Evolutionary conservation across 108 stramenopile genomes (phyloP).

Genomic region (Asterionellopsis glacialis): DNA sequence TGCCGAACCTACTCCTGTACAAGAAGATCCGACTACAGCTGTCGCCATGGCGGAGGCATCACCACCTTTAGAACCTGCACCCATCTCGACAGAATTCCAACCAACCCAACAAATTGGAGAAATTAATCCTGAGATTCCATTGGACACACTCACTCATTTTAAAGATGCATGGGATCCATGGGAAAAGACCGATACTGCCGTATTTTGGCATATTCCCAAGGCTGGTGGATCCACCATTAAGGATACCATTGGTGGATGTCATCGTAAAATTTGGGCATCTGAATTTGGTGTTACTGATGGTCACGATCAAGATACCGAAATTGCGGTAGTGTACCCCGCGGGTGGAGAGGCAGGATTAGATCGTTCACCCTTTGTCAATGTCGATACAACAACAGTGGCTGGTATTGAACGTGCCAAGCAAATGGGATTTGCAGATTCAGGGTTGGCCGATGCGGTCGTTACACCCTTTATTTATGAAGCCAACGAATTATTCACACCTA

Average conservation of each 20-base stretch:
- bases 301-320: conserved; percentile 38
- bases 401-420: conserved; percentile 43
- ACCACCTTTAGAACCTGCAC: no score
- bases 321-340: conserved; percentile 45
- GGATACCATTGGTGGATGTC: conserved; percentile 45
- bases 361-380: conserved; percentile 51
- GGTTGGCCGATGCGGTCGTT: conserved; percentile 48
- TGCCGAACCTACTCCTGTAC: no score
- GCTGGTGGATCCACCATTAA: conserved; percentile 47
- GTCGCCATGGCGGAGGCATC: no score
- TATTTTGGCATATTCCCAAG: conserved; percentile 55
- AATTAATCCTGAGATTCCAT: not conserved
- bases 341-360: conserved; percentile 37
- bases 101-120: no score
- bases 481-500: conserved; percentile 47
- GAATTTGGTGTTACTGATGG: conserved; percentile 60
- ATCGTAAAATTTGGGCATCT: conserved; percentile 47
- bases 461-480: conserved; percentile 46
- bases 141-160: conserved; percentile 17
- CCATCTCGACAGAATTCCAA: no score
- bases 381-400: conserved; percentile 50
- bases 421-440: conserved; percentile 55
- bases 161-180: conserved; percentile 51
- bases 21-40: no score
- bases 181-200: conserved; percentile 31